Percentiles rank a stretch among this genome's conserved stretches.
Evolutionary conservation across 176 grass and related monocot species (phyloP).

Genomic region (Carex littledalei): DNA sequence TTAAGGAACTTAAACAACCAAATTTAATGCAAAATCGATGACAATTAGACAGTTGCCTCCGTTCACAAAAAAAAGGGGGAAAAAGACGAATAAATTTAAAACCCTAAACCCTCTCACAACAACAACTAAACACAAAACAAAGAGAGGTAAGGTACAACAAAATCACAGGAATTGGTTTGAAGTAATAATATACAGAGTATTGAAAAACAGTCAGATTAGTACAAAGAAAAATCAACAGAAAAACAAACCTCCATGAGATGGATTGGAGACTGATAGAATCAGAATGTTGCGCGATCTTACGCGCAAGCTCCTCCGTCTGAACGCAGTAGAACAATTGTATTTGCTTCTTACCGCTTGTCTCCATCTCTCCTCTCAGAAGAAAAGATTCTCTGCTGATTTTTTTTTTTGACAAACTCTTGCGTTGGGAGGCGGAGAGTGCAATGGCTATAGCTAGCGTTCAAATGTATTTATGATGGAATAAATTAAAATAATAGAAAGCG

Average conservation of each 20-base stretch:
- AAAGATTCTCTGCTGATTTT: neutral
- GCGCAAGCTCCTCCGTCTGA: slow-evolving; percentile 72
- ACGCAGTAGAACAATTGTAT: slow-evolving; percentile 85
- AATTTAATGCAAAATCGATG: neutral
- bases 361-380: slow-evolving; percentile 7
- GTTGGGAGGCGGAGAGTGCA: neutral
- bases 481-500: neutral
- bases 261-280: slow-evolving; percentile 68
- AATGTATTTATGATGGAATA: neutral
- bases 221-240: neutral
- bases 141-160: neutral
- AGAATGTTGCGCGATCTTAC: slow-evolving; percentile 46
- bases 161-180: neutral
- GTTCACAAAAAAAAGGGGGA: neutral
- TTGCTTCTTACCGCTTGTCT: slow-evolving; percentile 56
- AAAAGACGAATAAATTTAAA: neutral
- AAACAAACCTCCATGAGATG: slow-evolving; percentile 71
- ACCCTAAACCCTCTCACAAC: neutral
- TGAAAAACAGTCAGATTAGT: neutral
- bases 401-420: neutral
- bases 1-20: no score
- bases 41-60: neutral
- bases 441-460: neutral
- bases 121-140: neutral
- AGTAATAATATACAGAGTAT: neutral